These are phyloP conservation scores for Ammopiptanthus mongolicus DNA, from an alignment of 306 rosid species.

Conservation along the genomic window DNA sequence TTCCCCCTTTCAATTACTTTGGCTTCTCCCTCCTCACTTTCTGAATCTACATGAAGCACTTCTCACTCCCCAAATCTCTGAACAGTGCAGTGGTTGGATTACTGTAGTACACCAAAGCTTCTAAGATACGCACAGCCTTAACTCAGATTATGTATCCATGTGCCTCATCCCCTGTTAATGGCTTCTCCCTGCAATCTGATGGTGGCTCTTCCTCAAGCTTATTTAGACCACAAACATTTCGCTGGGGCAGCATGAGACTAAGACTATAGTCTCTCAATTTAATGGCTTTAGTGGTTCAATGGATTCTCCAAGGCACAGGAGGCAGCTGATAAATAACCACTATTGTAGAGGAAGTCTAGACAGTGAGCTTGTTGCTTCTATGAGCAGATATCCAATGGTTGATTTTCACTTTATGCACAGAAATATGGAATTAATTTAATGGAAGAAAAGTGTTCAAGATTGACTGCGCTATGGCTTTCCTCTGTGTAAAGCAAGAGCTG, in stretches of 20 bases:
- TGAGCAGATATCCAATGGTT: conserved; percentile 22
- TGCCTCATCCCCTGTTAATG: conserved; percentile 48
- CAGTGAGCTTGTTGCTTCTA: conserved; percentile 15
- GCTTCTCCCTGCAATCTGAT: conserved; percentile 41
- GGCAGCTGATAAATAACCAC: conserved; percentile 23
- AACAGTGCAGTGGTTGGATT: conserved; percentile 93
- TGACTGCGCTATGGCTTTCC: background rate
- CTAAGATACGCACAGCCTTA: conserved; percentile 82
- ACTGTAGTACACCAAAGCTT: conserved; percentile 96
- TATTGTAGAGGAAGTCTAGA: conserved; percentile 21
- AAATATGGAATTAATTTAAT: conserved; percentile 22
- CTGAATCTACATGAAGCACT: too few relatives aligned
- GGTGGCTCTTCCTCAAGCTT: conserved; percentile 54
- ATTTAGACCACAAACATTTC: conserved; percentile 17
- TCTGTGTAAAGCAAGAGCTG: conserved; percentile 27
- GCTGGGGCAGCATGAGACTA: background rate
- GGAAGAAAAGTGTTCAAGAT: conserved; percentile 27
- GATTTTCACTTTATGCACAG: conserved; percentile 15
- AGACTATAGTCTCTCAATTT: too few relatives aligned
- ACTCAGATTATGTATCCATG: conserved; percentile 30
- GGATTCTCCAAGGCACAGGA: conserved; percentile 22
- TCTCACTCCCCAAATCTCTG: conserved; percentile 99
- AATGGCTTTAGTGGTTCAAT: conserved; percentile 21
- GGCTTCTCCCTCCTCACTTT: too few relatives aligned
- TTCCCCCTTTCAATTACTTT: too few relatives aligned